Base-by-base conservation (phyloP, 139 green algal species). In the Diplosphaera chodatii region DNA sequence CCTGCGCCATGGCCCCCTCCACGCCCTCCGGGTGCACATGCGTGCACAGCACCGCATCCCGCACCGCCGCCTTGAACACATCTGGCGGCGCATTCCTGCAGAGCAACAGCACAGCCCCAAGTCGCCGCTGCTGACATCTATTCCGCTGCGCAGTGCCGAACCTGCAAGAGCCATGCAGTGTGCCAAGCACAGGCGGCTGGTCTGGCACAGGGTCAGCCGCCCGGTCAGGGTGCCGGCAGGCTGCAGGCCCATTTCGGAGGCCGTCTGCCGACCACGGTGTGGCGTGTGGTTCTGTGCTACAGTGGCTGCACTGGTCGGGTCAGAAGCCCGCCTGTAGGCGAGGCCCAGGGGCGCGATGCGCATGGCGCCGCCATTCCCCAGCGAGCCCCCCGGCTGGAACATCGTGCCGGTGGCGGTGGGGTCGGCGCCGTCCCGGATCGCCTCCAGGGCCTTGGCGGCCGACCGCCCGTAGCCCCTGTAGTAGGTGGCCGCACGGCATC, bases 291-390 rank as follows among this genome's bases (percentile, higher is more conserved):
- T n/a, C n/a, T n/a, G n/a, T n/a, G n/a, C n/a, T n/a, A n/a, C n/a
- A n/a, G n/a, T n/a, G n/a, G n/a, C n/a, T n/a, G n/a, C n/a, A n/a
- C n/a, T n/a, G n/a, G n/a, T n/a, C n/a, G n/a, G n/a, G n/a, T n/a
- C n/a, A n/a, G n/a, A n/a, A n/a, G n/a, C n/a, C 55, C 48, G 68
- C 55, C 69, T 74, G 70, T 85, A 84, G 0, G 77, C 82, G 1
- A 86, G 73, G 16, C 73, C 82, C 0, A 86, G n/a, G 25, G 82
- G 82, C 1, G 82, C 78, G 64, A 86, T 83, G 41, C 78, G 76
- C 82, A 84, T 84, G 37, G 82, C 82, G 2, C 75, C 75, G 20
- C 75, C 79, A n/a, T 80, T 84, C n/a, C 68, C 77, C 40, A 82
- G 83, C 2, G 81, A 86, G 30, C 80, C 77, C 0, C 37, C 56